Evolutionary conservation across 2,329 filamentous ascomycete species (phyloP), one percentile per base, ranked within the genome.

Genomic region (Cyanodermella asteris): DNA sequence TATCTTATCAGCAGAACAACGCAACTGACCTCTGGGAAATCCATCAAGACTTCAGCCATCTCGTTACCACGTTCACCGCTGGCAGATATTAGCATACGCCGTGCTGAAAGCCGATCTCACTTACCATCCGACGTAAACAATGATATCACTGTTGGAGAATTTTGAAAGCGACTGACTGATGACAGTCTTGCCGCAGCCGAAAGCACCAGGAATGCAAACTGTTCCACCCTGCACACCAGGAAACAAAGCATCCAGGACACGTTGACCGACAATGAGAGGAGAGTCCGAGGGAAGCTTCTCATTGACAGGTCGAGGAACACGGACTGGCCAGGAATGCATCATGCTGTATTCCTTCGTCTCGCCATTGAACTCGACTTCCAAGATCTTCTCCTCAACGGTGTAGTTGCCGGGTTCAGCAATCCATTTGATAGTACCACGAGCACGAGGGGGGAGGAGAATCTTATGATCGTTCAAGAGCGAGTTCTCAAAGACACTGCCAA

Each of bases 31-130:
- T 94, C 82, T 31, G 87, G 87, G 63, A 97, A 97, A 55, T 97
- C 87, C 76, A 93, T 94, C 64, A 97, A 64, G 39, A 97, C 87
- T 64, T 97, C 87, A 35, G 87, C 87, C 87, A 97, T 97, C 56
- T 97, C 87, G 47, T 97, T 97, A 38, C 87, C 87, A 41, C 87
- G 76, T 56, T 97, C 87, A 40, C 82, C 78, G 38, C 56, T 58
- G 13, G 17, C n/a, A n/a, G n/a, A n/a, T n/a, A n/a, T n/a, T n/a
- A n/a, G n/a, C n/a, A n/a, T n/a, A n/a, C n/a, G n/a, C n/a, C 23
- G 13, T 28, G 25, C 18, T 23, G 24, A 30, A 14, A 32, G 26
- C 5, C 16, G 15, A 12, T 7, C 9, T 7, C 23, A 24, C 18
- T 7, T 17, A 12, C 45, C 63, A 73, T 31, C 87, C 87, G 31